A percentile compares a stretch with the other conserved stretches of the same genome.
Evolutionary conservation across 805 yeast genomes (phyloP).

Genomic region (Cyberlindnera japonica): DNA sequence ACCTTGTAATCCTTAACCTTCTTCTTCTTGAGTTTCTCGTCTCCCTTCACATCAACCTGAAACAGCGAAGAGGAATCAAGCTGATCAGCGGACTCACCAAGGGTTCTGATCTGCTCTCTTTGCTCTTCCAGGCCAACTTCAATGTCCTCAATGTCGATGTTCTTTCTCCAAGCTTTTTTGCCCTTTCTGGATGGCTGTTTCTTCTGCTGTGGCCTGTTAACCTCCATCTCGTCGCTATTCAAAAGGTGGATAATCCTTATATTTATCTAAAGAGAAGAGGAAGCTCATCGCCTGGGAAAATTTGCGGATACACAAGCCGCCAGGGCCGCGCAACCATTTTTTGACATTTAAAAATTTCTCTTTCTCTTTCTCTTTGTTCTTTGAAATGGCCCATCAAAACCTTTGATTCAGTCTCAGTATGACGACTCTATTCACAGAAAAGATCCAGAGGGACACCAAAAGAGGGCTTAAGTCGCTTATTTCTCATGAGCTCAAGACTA

Average conservation of each 20-base stretch:
- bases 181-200: conserved; percentile 86
- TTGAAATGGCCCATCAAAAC: too few species aligned
- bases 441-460: conserved; percentile 14
- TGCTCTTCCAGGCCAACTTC: conserved; percentile 65
- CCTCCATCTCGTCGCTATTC: conserved; percentile 28
- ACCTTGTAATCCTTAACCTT: conserved; percentile 31
- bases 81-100: conserved; percentile 40
- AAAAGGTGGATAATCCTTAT: background rate
- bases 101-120: conserved; percentile 58
- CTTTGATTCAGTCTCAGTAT: too few species aligned
- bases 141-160: conserved; percentile 81
- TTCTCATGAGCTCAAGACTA: conserved; percentile 26
- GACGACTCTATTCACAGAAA: conserved; percentile 12
- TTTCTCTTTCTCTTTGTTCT: too few species aligned
- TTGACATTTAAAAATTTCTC: too few species aligned
- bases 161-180: conserved; percentile 88
- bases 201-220: conserved; percentile 53
- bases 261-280: background rate
- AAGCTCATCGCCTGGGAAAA: conserved; percentile 18
- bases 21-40: conserved; percentile 36
- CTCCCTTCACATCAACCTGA: conserved; percentile 66
- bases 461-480: conserved; percentile 28
- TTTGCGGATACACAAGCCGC: background rate
- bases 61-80: conserved; percentile 46
- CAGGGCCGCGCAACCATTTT: conserved; percentile 10